Evolutionary conservation across 2,329 filamentous ascomycete species (phyloP), one percentile per base, ranked within the genome.

Genomic region (Fusarium pininemorale): DNA sequence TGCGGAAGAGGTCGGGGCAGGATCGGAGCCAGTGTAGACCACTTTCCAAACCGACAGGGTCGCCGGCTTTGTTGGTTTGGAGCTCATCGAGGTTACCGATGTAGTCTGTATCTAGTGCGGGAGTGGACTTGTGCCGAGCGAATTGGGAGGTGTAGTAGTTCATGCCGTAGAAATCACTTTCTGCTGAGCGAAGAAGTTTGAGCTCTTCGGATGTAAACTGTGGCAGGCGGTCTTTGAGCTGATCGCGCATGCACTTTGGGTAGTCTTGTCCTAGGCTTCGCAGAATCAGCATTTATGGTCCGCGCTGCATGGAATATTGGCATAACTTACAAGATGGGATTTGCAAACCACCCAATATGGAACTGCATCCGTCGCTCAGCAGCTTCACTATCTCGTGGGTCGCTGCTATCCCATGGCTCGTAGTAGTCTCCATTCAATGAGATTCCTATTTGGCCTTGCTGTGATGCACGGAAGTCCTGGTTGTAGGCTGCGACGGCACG

Each of bases 321-420:
- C 9, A 37, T 37, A 1, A 18, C 35, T 37, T 37, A 37, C 74
- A 83, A 84, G 12, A 84, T 80, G 15, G 82, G 82, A 51, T 83
- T 79, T 3, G 81, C 82, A 60, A 83, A 84, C 82, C 82, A 84
- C 11, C 81, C 82, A 8, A 84, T 81, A 55, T 82, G 79, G 28
- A 84, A 84, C 20, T 82, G 68, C 81, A 84, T 82, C 0, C 80
- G 65, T 2, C 81, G 66, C 68, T 82, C 77, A 5, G 79, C 80
- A 3, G 82, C 82, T 9, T 81, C 80, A 1, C 63, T 61, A 32
- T 83, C 81, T 10, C 45, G 39, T 0, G 66, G 55, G 18, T 80
- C 76, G 5, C 50, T 66, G 16, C 53, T 55, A 35, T 84, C 81
- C 75, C 79, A 84, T 0, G 82, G 82, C 61, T 83, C 81, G 50